Conservation (phyloP, 805 yeast genomes). For the Starmerella scarabaei region DNA sequence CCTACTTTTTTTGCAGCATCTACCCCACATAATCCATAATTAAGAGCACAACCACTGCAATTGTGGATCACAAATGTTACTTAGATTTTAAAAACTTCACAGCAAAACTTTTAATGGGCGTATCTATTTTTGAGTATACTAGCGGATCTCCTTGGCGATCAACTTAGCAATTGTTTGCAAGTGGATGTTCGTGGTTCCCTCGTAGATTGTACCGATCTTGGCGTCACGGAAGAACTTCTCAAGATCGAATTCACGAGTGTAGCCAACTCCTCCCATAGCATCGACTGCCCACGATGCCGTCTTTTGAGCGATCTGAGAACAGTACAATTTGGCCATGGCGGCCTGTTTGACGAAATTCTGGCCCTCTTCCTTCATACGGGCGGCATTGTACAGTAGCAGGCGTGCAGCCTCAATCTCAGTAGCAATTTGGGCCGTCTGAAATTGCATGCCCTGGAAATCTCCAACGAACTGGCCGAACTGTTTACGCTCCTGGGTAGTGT, state of each 20-base stretch:
- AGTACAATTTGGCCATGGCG: conserved; percentile 35
- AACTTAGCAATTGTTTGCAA: conserved; percentile 33
- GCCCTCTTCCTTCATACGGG: conserved; percentile 35
- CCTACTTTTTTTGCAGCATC: not conserved
- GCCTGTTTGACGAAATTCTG: conserved; percentile 32
- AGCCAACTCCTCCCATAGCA: conserved; percentile 39
- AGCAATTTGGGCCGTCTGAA: conserved; percentile 35
- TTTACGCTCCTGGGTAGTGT: conserved; percentile 31
- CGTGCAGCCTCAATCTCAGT: conserved; percentile 34
- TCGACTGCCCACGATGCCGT: conserved; percentile 33
- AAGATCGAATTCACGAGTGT: conserved; percentile 32
- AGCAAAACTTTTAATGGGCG: too few relatives aligned
- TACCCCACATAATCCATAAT: not conserved
- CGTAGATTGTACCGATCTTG: conserved; percentile 35
- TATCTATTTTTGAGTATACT: too few relatives aligned
- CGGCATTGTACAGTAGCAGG: conserved; percentile 33
- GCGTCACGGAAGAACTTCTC: conserved; percentile 35
- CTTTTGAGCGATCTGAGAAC: conserved; percentile 31
- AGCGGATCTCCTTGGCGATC: conserved; percentile 25
- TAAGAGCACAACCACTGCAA: too few relatives aligned
- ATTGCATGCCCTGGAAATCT: conserved; percentile 36
- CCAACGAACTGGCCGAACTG: conserved; percentile 34
- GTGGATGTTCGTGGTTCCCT: conserved; percentile 35
- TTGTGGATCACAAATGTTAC: too few relatives aligned
- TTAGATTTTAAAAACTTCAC: too few relatives aligned